Percentiles rank a stretch among this genome's conserved stretches.
Conservation (phyloP, 768 basidiomycete genomes). For the Psilocybe subaeruginosa region DNA sequence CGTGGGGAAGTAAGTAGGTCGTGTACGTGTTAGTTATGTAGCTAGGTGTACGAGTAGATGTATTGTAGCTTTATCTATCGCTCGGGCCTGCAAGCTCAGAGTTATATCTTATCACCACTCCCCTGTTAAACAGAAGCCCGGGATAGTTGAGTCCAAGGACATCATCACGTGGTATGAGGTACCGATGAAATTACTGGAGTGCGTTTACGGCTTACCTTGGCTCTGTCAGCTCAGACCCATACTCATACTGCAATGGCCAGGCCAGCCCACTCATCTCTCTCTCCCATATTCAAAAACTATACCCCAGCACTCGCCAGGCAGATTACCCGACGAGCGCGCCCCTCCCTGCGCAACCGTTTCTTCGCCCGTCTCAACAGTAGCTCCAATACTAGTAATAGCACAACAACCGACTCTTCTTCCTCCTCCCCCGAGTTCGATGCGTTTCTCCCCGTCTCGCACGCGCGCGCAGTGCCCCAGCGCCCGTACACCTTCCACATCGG, state of each 20-base stretch:
- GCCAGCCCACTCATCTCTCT: not conserved
- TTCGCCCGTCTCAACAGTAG: constrained; percentile 6
- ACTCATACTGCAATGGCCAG: not conserved
- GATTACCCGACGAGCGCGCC: constrained; percentile 13
- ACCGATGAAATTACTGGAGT: not conserved
- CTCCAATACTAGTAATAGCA: not conserved
- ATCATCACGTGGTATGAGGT: constrained; percentile 9
- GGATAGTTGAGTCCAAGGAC: too few species aligned
- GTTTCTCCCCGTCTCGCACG: too few species aligned
- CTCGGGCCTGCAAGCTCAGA: too few species aligned
- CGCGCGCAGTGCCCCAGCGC: constrained; percentile 15
- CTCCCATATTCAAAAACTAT: constrained; percentile 11
- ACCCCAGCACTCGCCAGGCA: constrained; percentile 17
- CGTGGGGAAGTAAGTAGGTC: constrained; percentile 18
- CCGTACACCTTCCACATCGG: constrained; percentile 79
- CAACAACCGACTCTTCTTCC: constrained; percentile 2
- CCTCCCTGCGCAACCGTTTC: not conserved
- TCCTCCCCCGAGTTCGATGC: not conserved
- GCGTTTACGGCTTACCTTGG: not conserved
- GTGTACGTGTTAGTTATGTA: too few species aligned
- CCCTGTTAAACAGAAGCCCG: too few species aligned
- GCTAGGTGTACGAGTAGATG: not conserved
- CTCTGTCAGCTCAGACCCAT: not conserved
- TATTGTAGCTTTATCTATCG: not conserved
- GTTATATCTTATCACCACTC: not conserved